Evolutionary conservation across 805 yeast species (phyloP).

Genomic region (Lipomyces starkeyi): DNA sequence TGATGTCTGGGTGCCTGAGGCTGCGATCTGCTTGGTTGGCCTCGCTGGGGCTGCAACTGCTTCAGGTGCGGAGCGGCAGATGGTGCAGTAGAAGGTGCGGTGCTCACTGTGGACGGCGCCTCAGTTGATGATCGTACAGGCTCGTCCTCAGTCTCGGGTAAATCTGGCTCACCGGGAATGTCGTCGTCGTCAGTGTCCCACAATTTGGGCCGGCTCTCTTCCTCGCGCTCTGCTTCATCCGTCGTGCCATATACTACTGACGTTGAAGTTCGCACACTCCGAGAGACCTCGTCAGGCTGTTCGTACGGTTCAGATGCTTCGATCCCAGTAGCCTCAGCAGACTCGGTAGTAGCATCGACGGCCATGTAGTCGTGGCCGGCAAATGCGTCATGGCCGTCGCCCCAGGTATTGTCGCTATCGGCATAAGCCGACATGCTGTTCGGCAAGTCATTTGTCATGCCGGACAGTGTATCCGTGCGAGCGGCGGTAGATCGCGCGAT

Average conservation of each 20-base stretch:
- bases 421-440: slow-evolving; percentile 20
- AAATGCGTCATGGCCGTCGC: slow-evolving; percentile 12
- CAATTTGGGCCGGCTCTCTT: slow-evolving; percentile 29
- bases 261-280: not conserved
- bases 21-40: not conserved
- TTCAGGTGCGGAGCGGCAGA: not conserved
- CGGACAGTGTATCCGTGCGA: not conserved
- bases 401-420: slow-evolving; percentile 28
- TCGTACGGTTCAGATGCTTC: slow-evolving; percentile 1
- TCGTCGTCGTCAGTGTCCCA: slow-evolving; percentile 31
- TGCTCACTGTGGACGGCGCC: not conserved
- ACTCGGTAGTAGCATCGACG: slow-evolving; percentile 6
- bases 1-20: not conserved
- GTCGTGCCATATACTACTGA: not conserved
- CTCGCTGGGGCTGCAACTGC: not conserved
- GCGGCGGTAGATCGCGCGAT: not conserved
- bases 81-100: not conserved
- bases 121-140: slow-evolving; percentile 1
- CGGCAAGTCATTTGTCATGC: not conserved
- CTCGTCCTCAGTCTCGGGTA: slow-evolving; percentile 7
- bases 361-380: slow-evolving; percentile 11
- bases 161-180: slow-evolving; percentile 6
- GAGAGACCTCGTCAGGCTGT: slow-evolving; percentile 1
- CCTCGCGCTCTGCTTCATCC: slow-evolving; percentile 10
- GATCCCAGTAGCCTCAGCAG: not conserved